Percentiles rank a stretch among this genome's conserved stretches.
Conservation (phyloP, 495 filamentous ascomycete species). For the Podospora pseudocomata region DNA sequence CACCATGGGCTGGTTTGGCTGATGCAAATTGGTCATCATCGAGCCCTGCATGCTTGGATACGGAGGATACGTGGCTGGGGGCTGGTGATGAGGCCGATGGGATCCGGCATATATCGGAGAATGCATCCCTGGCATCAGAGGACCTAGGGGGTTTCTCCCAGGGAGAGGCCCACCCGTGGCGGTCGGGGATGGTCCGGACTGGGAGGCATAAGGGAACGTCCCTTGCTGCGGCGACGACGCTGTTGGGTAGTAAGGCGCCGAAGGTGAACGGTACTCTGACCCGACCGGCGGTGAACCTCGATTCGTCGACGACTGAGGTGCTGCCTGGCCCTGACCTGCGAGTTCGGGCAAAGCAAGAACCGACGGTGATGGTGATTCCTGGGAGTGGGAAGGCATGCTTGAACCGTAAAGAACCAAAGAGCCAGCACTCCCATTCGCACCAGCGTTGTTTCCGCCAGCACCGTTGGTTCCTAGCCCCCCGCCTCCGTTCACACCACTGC, state of each 20-base stretch:
- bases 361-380: conserved; percentile 20
- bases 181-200: conserved; percentile 28
- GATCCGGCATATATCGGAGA: conserved; percentile 9
- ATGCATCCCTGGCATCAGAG: conserved; percentile 9
- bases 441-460: conserved; percentile 17
- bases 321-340: background rate
- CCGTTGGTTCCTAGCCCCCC: conserved; percentile 13
- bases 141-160: conserved; percentile 24
- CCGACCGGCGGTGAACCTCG: background rate
- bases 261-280: background rate
- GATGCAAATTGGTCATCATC: conserved; percentile 72
- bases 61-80: conserved; percentile 9
- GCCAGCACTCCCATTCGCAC: background rate
- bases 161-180: background rate
- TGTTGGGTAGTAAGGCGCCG: conserved; percentile 41
- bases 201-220: conserved; percentile 53
- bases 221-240: conserved; percentile 62
- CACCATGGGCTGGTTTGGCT: conserved; percentile 66
- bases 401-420: conserved; percentile 17
- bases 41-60: conserved; percentile 51
- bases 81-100: background rate
- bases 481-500: no score
- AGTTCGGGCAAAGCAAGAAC: conserved; percentile 14
- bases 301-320: background rate
- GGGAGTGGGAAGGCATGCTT: conserved; percentile 22